Conservation (phyloP, 768 basidiomycete genomes). For the Mycena epipterygia region DNA sequence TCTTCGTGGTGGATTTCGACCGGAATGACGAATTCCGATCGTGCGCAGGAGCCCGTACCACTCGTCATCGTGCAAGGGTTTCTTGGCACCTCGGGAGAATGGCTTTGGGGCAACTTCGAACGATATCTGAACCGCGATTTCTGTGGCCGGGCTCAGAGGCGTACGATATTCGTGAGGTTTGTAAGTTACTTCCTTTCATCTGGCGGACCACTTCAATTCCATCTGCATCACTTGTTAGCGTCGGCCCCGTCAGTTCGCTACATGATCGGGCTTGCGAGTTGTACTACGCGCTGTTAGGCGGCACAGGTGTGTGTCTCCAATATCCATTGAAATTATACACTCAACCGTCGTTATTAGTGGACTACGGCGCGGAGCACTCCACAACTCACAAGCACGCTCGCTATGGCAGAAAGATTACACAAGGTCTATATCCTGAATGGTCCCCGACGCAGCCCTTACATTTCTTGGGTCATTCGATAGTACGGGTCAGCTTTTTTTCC, state of each 20-base stretch:
- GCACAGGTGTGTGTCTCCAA: slow-evolving; percentile 48
- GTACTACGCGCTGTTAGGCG: slow-evolving; percentile 61
- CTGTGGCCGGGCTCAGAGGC: slow-evolving; percentile 33
- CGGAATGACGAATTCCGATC: slow-evolving; percentile 5
- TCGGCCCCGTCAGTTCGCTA: slow-evolving; percentile 65
- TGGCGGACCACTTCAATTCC: background rate
- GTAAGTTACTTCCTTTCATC: slow-evolving; percentile 12
- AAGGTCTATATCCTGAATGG: slow-evolving; percentile 64
- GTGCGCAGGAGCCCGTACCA: slow-evolving; percentile 39
- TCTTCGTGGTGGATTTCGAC: no score
- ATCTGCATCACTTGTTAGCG: slow-evolving; percentile 52
- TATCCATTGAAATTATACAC: background rate
- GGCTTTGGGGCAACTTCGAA: slow-evolving; percentile 58
- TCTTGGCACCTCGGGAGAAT: slow-evolving; percentile 51
- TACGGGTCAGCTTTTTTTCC: slow-evolving; percentile 36
- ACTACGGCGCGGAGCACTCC: slow-evolving; percentile 63
- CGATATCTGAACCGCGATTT: slow-evolving; percentile 45
- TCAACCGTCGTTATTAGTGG: slow-evolving; percentile 47
- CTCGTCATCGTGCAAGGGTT: slow-evolving; percentile 66
- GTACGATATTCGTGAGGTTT: slow-evolving; percentile 39
- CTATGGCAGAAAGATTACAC: slow-evolving; percentile 54
- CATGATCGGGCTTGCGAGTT: slow-evolving; percentile 68
- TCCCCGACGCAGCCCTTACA: slow-evolving; percentile 58
- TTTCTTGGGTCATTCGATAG: slow-evolving; percentile 65
- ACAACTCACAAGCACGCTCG: slow-evolving; percentile 52